A percentile compares a stretch with the other conserved stretches of the same genome.
Conservation (phyloP, 2,329 filamentous ascomycete genomes). For the Aureobasidium subglaciale region DNA sequence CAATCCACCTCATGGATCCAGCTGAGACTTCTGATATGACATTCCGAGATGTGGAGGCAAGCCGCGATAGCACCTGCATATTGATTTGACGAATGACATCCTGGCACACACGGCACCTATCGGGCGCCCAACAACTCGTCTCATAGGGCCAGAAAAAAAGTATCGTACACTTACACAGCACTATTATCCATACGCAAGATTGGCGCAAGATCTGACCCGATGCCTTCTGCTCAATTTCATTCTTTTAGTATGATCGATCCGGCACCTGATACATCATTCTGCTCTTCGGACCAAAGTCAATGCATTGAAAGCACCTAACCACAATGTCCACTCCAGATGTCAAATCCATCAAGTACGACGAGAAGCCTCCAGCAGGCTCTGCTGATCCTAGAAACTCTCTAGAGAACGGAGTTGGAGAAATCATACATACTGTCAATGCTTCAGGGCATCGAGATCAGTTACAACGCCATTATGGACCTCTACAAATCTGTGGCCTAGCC, state of each 20-base stretch:
- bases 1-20: not conserved
- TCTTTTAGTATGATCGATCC: not conserved
- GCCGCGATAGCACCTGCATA: constrained; percentile 6
- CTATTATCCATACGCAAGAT: constrained; percentile 10
- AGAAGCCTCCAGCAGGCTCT: not conserved
- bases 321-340: not conserved
- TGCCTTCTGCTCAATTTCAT: not conserved
- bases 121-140: not conserved
- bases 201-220: not conserved
- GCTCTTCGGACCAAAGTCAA: not conserved
- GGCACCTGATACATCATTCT: not conserved
- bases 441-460: constrained; percentile 59
- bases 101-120: not conserved
- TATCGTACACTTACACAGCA: not conserved
- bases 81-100: not conserved
- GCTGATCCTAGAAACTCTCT: constrained; percentile 18
- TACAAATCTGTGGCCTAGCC: constrained; percentile 47
- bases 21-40: not conserved
- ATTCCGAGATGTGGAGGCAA: not conserved
- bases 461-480: constrained; percentile 54
- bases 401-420: constrained; percentile 28
- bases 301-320: not conserved
- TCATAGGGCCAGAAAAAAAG: not conserved
- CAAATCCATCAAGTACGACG: not conserved
- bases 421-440: constrained; percentile 46